A percentile compares a stretch with the other conserved stretches of the same genome.
These are phyloP conservation scores for Puccinia novopanici DNA, from an alignment of 1,284 basidiomycete species.

Conservation along the genomic window DNA sequence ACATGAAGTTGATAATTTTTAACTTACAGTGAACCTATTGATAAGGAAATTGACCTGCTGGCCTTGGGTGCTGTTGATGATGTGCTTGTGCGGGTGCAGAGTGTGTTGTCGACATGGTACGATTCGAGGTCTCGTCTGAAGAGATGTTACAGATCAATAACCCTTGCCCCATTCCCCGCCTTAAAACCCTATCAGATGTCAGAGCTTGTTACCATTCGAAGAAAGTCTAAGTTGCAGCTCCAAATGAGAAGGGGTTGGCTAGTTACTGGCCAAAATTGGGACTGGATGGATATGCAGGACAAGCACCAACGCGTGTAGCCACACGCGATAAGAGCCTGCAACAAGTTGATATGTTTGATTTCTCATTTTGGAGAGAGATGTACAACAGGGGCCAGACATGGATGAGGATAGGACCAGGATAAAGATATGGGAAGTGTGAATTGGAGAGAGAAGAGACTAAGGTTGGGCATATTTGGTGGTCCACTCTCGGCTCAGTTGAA, in stretches of 20 bases:
- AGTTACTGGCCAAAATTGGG: neutral
- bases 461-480: conserved; percentile 74
- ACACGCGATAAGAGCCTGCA: neutral
- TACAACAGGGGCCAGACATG: conserved; percentile 1
- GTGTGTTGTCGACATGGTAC: too few species aligned
- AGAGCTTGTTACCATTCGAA: too few species aligned
- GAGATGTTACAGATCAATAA: too few species aligned
- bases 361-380: conserved; percentile 7
- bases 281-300: neutral
- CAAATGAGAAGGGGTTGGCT: neutral
- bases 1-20: too few species aligned
- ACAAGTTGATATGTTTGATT: neutral
- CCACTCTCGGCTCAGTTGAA: conserved; percentile 87
- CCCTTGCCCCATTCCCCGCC: too few species aligned
- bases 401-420: conserved; percentile 6
- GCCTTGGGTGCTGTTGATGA: too few species aligned
- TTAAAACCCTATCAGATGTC: too few species aligned
- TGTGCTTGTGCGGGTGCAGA: too few species aligned
- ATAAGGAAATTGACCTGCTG: too few species aligned
- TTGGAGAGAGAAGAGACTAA: neutral
- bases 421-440: neutral
- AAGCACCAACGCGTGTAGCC: neutral
- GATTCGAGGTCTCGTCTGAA: too few species aligned
- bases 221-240: neutral
- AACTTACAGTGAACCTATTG: too few species aligned